Percentiles rank a stretch among this genome's conserved stretches.
Evolutionary conservation across 345 rosid genomes (phyloP).

Genomic region (Lepidium didymum): DNA sequence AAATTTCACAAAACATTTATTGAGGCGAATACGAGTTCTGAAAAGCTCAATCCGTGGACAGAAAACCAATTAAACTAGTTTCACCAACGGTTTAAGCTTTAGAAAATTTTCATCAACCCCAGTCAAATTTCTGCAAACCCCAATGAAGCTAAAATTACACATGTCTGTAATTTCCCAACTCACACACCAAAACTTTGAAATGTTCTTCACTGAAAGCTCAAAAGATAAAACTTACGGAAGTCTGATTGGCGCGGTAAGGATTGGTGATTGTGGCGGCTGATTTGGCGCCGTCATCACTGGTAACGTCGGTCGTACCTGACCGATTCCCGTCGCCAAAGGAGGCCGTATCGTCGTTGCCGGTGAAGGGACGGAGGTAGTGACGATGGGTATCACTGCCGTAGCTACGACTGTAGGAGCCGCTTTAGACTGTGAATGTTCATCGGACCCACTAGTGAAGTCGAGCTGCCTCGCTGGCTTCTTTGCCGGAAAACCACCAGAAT

Average conservation of each 20-base stretch:
- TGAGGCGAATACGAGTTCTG: neutral
- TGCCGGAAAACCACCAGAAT: constrained; percentile 33
- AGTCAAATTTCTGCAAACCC: neutral
- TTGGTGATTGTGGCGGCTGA: constrained; percentile 27
- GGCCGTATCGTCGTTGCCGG: constrained; percentile 14
- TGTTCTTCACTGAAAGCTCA: neutral
- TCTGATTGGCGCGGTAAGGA: constrained; percentile 41
- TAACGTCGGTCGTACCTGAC: constrained; percentile 29
- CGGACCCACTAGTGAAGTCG: constrained; percentile 62
- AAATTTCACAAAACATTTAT: neutral
- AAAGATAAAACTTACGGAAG: constrained; percentile 42
- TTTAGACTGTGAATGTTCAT: constrained; percentile 44
- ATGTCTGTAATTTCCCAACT: neutral
- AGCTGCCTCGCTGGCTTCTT: constrained; percentile 90
- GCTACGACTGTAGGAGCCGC: constrained; percentile 11
- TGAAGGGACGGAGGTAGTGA: constrained; percentile 12
- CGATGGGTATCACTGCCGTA: neutral
- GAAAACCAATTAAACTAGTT: neutral
- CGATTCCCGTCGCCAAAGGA: constrained; percentile 4
- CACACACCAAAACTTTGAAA: constrained; percentile 2
- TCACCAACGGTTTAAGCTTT: neutral
- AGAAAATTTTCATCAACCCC: neutral
- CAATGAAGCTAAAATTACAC: neutral
- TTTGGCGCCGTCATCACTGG: constrained; percentile 18
- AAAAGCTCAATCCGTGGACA: neutral